phyloP scores from a whole-genome alignment of 2,329 filamentous ascomycete species.

The Stromatinia cepivora region DNA sequence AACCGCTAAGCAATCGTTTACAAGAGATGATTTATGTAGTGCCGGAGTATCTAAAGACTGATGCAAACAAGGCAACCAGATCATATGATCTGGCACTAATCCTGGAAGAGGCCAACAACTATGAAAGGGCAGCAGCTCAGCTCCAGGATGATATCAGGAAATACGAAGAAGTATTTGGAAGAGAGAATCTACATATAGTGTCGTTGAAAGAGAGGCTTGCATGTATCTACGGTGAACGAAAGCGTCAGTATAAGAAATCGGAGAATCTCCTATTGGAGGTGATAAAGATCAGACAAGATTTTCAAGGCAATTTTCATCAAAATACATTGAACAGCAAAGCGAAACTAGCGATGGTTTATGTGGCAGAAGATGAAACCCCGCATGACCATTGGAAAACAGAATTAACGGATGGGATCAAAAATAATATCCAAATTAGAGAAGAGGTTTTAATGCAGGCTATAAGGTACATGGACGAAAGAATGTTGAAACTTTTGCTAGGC shows the following conservation, averaged over 20 bases:
- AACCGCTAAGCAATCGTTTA: background rate
- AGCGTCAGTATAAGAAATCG: too few species aligned
- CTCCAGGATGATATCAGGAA: background rate
- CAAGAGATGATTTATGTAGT: background rate
- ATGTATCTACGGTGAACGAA: background rate
- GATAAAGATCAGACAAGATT: background rate
- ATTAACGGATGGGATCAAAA: background rate
- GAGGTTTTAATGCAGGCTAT: background rate
- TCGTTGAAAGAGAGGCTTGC: background rate
- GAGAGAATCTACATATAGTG: background rate
- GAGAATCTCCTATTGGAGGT: background rate
- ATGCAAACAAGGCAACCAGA: background rate
- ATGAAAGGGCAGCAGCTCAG: background rate
- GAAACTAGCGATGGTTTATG: background rate
- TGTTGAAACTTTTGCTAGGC: background rate
- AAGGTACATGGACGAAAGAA: background rate
- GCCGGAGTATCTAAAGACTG: background rate
- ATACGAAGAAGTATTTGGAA: background rate
- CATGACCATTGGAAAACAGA: too few species aligned
- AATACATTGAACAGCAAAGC: background rate
- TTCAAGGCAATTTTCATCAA: background rate
- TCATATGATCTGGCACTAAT: background rate
- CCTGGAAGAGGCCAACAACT: background rate
- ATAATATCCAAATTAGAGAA: background rate
- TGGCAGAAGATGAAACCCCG: background rate